A percentile compares a stretch with the other conserved stretches of the same genome.
Conservation (phyloP, 495 filamentous ascomycete genomes). For the Podospora didyma region DNA sequence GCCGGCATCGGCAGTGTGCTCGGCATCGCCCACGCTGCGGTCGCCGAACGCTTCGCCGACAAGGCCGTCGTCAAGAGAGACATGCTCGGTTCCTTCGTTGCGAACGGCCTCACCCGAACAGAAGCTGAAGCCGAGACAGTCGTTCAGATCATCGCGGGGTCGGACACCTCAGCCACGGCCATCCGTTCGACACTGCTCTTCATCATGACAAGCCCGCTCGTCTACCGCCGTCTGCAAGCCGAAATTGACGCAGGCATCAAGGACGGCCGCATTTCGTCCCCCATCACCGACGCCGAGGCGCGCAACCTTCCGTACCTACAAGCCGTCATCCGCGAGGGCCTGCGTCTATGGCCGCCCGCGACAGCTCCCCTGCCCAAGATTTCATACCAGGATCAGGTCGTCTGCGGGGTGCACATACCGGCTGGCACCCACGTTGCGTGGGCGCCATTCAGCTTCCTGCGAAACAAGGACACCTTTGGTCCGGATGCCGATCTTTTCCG, state of each 20-base stretch:
- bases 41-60: no score
- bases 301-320: conserved; percentile 26
- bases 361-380: conserved; percentile 19
- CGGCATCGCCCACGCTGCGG: not conserved
- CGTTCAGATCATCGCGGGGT: conserved; percentile 18
- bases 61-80: no score
- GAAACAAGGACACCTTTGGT: conserved; percentile 39
- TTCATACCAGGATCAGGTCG: conserved; percentile 35
- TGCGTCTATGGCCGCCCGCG: conserved; percentile 23
- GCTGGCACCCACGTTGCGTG: conserved; percentile 11
- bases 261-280: conserved; percentile 42
- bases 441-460: conserved; percentile 34
- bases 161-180: conserved; percentile 14
- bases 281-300: conserved; percentile 59
- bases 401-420: conserved; percentile 37
- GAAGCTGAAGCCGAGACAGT: conserved; percentile 12
- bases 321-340: conserved; percentile 26
- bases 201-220: conserved; percentile 18
- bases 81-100: conserved; percentile 26
- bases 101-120: conserved; percentile 8
- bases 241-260: conserved; percentile 39
- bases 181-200: conserved; percentile 14
- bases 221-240: conserved; percentile 51
- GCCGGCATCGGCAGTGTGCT: not conserved
- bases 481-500: conserved; percentile 40